These are phyloP conservation scores for Magnusiomyces paraingens DNA, from an alignment of 1,139 yeast species.

Conservation along the genomic window DNA sequence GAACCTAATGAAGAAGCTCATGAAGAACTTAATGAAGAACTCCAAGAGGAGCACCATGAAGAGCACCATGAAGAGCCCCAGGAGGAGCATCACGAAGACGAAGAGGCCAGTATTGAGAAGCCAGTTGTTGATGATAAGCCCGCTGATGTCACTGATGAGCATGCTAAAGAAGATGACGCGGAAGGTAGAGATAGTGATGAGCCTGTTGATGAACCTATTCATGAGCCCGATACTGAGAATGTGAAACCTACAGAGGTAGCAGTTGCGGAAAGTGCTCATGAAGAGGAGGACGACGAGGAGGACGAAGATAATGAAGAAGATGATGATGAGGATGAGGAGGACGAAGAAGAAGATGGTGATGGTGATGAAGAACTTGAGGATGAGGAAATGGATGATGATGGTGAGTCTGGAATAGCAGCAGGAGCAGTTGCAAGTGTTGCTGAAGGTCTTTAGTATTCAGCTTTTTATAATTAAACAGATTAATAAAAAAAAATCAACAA, in stretches of 20 bases:
- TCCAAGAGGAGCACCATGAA: not conserved
- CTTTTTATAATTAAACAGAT: no score
- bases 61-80: no score
- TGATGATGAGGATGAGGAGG: not conserved
- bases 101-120: no score
- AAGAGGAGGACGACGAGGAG: not conserved
- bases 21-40: not conserved
- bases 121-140: no score
- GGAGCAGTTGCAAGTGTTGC: no score
- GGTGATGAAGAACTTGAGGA: not conserved
- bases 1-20: not conserved
- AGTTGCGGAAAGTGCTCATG: not conserved
- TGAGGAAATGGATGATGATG: not conserved
- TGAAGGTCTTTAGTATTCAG: no score
- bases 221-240: no score
- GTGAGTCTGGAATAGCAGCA: no score
- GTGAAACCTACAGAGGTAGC: no score
- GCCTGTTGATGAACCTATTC: not conserved
- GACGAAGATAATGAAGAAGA: constrained; percentile 3
- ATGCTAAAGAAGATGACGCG: not conserved
- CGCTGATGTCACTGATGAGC: no score
- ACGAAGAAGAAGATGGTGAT: not conserved
- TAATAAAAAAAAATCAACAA: no score
- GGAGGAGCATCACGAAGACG: no score
- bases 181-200: not conserved